These are phyloP conservation scores for Coemansia sp. DNA, from an alignment of 192 early-diverging fungal species.

Conservation along the genomic window DNA sequence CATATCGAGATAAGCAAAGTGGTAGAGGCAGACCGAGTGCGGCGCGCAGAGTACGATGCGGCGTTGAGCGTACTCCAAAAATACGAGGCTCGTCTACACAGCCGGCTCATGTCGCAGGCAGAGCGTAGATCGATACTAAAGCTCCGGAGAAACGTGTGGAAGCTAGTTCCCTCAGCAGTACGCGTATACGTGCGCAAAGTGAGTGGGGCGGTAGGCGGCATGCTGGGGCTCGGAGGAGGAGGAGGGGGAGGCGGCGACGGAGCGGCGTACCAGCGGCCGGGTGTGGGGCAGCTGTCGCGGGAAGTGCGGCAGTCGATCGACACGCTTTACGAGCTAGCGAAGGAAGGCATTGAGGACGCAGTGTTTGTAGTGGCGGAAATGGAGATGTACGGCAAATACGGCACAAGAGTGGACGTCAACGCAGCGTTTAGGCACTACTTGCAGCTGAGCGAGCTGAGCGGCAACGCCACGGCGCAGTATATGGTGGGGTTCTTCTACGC, in stretches of 20 bases:
- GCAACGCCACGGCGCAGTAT: slow-evolving; percentile 84
- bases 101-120: neutral
- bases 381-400: slow-evolving; percentile 69
- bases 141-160: slow-evolving; percentile 14
- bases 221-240: neutral
- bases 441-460: slow-evolving; percentile 62
- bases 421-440: slow-evolving; percentile 68
- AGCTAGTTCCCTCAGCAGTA: slow-evolving; percentile 12
- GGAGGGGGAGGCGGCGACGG: neutral
- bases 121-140: neutral
- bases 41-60: neutral
- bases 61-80: slow-evolving; percentile 17
- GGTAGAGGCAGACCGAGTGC: neutral
- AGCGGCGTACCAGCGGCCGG: neutral
- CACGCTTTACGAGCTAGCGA: slow-evolving; percentile 14
- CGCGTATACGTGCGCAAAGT: slow-evolving; percentile 9
- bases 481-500: slow-evolving; percentile 91
- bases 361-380: slow-evolving; percentile 69
- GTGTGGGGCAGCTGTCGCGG: slow-evolving; percentile 3
- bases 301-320: slow-evolving; percentile 15
- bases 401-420: slow-evolving; percentile 57
- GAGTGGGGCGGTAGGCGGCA: neutral
- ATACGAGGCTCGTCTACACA: slow-evolving; percentile 13
- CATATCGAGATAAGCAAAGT: neutral
- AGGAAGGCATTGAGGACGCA: slow-evolving; percentile 4